Evolutionary conservation across 2,329 filamentous ascomycete genomes (phyloP), one percentile per base, ranked within the genome.

Genomic region (Penicillium sp.): DNA sequence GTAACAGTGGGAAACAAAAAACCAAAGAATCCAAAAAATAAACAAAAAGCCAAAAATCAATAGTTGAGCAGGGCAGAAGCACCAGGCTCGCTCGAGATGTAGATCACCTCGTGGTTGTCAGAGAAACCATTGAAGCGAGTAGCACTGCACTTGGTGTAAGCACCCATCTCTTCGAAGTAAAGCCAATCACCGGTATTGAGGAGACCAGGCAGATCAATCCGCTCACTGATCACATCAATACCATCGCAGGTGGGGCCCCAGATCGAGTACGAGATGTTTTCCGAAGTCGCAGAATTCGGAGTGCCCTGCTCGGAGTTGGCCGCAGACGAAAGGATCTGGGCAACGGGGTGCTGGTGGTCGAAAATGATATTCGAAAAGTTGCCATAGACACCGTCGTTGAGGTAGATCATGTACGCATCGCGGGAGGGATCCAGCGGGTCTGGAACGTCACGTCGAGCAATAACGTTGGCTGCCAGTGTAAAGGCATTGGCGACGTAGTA

Each of bases 311-410:
- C 88, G 88, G 70, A 86, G 72, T 61, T 84, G 76, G 59, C 83
- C 80, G 59, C 83, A 81, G 83, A 80, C 64, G 87, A 88, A 54
- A 99, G 82, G 57, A 98, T 85, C 77, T 90, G 91, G 55, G 93
- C 91, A 46, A 90, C 78, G 1, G 95, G 95, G 69, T 96, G 85
- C 82, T 99, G 95, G 77, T 98, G 95, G 72, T 98, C 95, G 75
- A 97, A 99, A 82, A 98, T 96, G 83, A 98, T 98, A 85, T 92
- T 96, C 65, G 92, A 96, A 73, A 99, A 98, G 80, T 98, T 98
- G 70, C 95, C 95, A 72, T 99, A 99, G 53, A 98, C 89, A 27
- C 95, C 95, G 67, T 99, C 95, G 73, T 99, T 99, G 74, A 98
- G 81, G 75, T 99, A 99, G 47, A 97, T 80, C 95, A 98, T 99